Conservation (phyloP, 1,284 basidiomycete species). For the Amylostereum areolatum region DNA sequence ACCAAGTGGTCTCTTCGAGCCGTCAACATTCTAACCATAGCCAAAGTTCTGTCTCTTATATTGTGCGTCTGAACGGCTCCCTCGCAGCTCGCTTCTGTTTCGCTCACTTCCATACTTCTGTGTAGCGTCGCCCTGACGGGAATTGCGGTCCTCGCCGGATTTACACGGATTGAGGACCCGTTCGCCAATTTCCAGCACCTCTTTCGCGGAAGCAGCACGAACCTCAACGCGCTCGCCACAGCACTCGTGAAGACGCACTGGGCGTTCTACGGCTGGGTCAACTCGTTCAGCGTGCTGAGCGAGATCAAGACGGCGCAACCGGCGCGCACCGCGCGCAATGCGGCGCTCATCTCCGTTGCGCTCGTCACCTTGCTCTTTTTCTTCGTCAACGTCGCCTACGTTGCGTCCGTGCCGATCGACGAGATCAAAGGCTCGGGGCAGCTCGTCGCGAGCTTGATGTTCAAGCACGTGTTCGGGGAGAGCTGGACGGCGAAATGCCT, state of each 20-base stretch:
- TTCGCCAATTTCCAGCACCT: conserved; percentile 42
- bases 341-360: conserved; percentile 36
- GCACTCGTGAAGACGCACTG: conserved; percentile 41
- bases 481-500: conserved; percentile 31
- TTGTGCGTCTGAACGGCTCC: conserved; percentile 14
- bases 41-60: conserved; percentile 22
- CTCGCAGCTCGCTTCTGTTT: neutral
- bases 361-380: conserved; percentile 39
- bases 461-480: conserved; percentile 43
- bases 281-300: conserved; percentile 39
- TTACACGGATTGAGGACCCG: conserved; percentile 38
- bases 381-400: conserved; percentile 39
- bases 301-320: conserved; percentile 33
- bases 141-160: conserved; percentile 41
- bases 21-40: conserved; percentile 19
- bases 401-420: conserved; percentile 35
- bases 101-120: conserved; percentile 15
- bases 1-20: conserved; percentile 24
- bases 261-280: conserved; percentile 38
- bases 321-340: conserved; percentile 36
- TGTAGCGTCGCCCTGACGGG: conserved; percentile 37
- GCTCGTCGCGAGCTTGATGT: conserved; percentile 44
- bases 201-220: conserved; percentile 36
- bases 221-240: conserved; percentile 38
- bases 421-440: conserved; percentile 35